Evolutionary conservation across 2,329 filamentous ascomycete genomes (phyloP).

Genomic region (Dothiorella sarmentorum): DNA sequence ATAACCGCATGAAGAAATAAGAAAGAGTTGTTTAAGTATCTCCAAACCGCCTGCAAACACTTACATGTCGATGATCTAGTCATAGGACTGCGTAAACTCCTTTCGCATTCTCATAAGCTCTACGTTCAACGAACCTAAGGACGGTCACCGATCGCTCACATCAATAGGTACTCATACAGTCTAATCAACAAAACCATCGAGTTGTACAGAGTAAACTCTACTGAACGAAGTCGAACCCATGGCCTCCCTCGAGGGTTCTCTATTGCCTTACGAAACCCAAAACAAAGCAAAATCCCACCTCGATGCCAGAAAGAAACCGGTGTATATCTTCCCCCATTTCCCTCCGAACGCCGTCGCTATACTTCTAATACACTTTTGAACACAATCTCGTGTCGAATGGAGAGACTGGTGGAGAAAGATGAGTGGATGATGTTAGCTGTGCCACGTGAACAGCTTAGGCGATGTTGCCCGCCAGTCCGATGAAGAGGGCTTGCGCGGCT

Average conservation of each 20-base stretch:
- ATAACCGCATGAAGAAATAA: neutral
- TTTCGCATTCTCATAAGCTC: neutral
- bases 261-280: neutral
- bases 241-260: neutral
- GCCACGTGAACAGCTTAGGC: conserved; percentile 36
- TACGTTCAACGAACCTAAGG: neutral
- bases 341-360: conserved; percentile 12
- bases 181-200: neutral
- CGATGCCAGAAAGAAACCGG: neutral
- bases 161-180: neutral
- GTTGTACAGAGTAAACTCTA: neutral
- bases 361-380: conserved; percentile 12
- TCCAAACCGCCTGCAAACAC: neutral
- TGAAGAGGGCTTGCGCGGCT: conserved; percentile 87
- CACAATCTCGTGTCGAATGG: neutral
- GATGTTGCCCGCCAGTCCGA: conserved; percentile 86
- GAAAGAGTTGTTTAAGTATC: neutral
- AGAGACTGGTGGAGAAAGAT: neutral
- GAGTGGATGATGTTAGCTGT: neutral
- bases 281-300: neutral
- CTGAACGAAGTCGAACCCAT: neutral
- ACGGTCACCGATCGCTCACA: neutral
- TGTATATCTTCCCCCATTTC: neutral
- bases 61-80: neutral
- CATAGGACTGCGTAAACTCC: neutral